These are phyloP conservation scores for Diutina pseudorugosa DNA, from an alignment of 1,139 yeast species.

Conservation along the genomic window DNA sequence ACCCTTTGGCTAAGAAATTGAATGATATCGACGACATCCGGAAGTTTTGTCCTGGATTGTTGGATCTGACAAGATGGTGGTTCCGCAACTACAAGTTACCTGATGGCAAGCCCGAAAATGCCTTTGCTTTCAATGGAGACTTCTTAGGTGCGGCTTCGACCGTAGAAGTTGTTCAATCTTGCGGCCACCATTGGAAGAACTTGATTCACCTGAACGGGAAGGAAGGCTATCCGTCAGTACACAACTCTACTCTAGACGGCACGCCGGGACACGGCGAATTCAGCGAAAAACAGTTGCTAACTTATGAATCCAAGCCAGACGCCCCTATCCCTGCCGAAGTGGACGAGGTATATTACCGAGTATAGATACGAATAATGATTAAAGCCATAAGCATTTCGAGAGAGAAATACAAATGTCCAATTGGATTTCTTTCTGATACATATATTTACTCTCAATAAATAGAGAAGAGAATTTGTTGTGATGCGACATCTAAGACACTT, in stretches of 20 bases:
- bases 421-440: neutral
- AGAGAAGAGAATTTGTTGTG: neutral
- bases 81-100: conserved; percentile 84
- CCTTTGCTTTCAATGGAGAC: conserved; percentile 76
- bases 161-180: conserved; percentile 55
- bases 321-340: neutral
- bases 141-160: conserved; percentile 68
- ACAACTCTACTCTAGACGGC: neutral
- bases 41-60: conserved; percentile 64
- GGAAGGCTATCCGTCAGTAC: conserved; percentile 17
- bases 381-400: neutral
- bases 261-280: neutral
- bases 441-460: neutral
- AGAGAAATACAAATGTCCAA: too few relatives aligned
- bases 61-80: conserved; percentile 82
- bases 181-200: conserved; percentile 61
- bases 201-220: conserved; percentile 27
- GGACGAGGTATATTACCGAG: neutral
- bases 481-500: neutral
- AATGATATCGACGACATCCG: conserved; percentile 70
- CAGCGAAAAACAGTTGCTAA: neutral
- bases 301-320: neutral
- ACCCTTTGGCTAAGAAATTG: conserved; percentile 63
- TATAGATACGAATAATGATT: neutral
- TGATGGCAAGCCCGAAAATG: conserved; percentile 81